These are phyloP conservation scores for Solanum bulbocastanum DNA, from an alignment of 257 asterid species.

Conservation along the genomic window DNA sequence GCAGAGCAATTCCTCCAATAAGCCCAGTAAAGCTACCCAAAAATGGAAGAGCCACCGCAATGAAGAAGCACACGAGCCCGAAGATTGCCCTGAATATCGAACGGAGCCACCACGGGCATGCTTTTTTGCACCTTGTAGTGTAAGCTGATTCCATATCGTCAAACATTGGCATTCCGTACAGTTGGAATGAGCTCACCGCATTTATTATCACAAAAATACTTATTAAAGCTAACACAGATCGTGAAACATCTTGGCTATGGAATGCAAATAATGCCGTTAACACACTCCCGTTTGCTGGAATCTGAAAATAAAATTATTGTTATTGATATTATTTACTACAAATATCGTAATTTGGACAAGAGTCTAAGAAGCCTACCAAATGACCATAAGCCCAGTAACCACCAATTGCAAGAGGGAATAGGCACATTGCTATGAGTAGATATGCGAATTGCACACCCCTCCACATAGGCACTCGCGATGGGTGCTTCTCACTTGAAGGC, in stretches of 20 bases:
- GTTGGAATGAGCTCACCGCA: constrained; percentile 69
- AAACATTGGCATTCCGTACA: constrained; percentile 80
- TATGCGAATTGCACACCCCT: constrained; percentile 72
- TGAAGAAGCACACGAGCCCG: constrained; percentile 50
- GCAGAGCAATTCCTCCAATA: constrained; percentile 64
- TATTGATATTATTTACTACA: neutral
- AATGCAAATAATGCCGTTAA: constrained; percentile 42
- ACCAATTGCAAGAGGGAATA: constrained; percentile 67
- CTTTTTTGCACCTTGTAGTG: constrained; percentile 45
- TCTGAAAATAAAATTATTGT: constrained; percentile 15
- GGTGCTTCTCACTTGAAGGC: constrained; percentile 92
- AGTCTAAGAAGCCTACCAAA: constrained; percentile 19
- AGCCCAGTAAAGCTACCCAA: constrained; percentile 68
- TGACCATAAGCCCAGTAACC: constrained; percentile 92
- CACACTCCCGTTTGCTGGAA: constrained; percentile 73
- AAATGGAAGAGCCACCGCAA: constrained; percentile 83
- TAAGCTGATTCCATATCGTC: constrained; percentile 62
- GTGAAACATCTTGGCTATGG: constrained; percentile 48
- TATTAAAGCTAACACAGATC: constrained; percentile 32
- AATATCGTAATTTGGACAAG: neutral
- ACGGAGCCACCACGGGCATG: constrained; percentile 90
- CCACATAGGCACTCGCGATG: constrained; percentile 93
- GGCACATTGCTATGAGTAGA: constrained; percentile 49
- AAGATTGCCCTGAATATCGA: constrained; percentile 34
- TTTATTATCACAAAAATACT: constrained; percentile 54